Evolutionary conservation across 495 filamentous ascomycete species (phyloP).

Genomic region (Glonium stellatum): DNA sequence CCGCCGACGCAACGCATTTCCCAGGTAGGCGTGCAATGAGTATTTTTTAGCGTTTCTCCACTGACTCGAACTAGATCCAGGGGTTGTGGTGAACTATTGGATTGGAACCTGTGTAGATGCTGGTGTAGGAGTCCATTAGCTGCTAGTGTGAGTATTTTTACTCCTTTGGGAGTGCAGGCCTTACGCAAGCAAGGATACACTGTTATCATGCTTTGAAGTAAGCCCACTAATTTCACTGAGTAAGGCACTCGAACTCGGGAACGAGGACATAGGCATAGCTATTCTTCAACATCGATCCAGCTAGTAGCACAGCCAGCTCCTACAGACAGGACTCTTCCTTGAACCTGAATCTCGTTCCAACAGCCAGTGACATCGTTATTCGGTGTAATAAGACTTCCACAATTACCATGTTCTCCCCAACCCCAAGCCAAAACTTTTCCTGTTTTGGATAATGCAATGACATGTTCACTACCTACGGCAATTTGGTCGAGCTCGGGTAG

Average conservation of each 20-base stretch:
- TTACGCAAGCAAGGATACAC: too few species aligned
- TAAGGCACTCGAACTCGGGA: too few species aligned
- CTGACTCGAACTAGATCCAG: not conserved
- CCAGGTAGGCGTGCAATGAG: constrained; percentile 36
- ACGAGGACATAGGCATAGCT: not conserved
- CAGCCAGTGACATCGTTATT: not conserved
- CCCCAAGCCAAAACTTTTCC: constrained; percentile 70
- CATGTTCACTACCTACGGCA: constrained; percentile 84
- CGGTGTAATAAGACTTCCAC: constrained; percentile 44
- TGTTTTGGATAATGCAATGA: constrained; percentile 56
- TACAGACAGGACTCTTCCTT: not conserved
- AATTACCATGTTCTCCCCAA: constrained; percentile 98
- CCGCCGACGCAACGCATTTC: constrained; percentile 64
- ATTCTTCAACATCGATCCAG: not conserved
- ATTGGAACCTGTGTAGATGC: not conserved
- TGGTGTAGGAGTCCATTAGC: not conserved
- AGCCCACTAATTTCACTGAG: too few species aligned
- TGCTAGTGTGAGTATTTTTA: too few species aligned
- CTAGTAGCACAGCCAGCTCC: not conserved
- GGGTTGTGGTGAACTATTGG: not conserved
- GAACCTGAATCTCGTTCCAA: not conserved
- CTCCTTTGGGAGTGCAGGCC: too few species aligned
- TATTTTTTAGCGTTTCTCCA: not conserved
- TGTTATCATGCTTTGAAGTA: too few species aligned
- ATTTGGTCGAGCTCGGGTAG: constrained; percentile 49